phyloP scores from a whole-genome alignment of 768 basidiomycete species.

The Roridomyces roridus region DNA sequence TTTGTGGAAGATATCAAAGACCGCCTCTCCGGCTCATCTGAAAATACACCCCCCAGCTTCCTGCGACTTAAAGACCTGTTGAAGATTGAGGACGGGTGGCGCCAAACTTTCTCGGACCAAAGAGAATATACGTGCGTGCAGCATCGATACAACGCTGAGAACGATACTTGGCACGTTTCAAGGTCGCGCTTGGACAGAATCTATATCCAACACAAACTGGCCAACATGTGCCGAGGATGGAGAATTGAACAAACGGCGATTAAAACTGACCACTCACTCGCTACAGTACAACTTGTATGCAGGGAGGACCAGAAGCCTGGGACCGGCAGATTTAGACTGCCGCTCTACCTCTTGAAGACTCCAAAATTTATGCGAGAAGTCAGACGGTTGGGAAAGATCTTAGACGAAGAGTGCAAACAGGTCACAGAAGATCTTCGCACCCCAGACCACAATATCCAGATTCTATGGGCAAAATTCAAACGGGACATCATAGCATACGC shows the following conservation, averaged over 20 bases:
- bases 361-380: too few relatives aligned
- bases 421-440: neutral
- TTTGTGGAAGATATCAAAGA: neutral
- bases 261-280: neutral
- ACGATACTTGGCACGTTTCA: neutral
- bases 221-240: neutral
- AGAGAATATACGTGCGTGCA: neutral
- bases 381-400: neutral
- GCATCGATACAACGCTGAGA: neutral
- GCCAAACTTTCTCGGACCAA: neutral
- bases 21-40: neutral
- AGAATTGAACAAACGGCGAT: neutral
- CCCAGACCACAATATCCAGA: neutral
- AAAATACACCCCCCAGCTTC: neutral
- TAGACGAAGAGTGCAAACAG: neutral
- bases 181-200: neutral
- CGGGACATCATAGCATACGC: neutral
- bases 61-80: too few relatives aligned
- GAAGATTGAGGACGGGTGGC: neutral
- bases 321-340: neutral
- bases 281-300: neutral
- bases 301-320: neutral
- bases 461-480: constrained; percentile 1
- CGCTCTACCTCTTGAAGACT: neutral
- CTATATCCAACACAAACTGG: neutral